These are phyloP conservation scores for Pythium utonaiense DNA, from an alignment of 352 stramenopile genomes.

Conservation along the genomic window DNA sequence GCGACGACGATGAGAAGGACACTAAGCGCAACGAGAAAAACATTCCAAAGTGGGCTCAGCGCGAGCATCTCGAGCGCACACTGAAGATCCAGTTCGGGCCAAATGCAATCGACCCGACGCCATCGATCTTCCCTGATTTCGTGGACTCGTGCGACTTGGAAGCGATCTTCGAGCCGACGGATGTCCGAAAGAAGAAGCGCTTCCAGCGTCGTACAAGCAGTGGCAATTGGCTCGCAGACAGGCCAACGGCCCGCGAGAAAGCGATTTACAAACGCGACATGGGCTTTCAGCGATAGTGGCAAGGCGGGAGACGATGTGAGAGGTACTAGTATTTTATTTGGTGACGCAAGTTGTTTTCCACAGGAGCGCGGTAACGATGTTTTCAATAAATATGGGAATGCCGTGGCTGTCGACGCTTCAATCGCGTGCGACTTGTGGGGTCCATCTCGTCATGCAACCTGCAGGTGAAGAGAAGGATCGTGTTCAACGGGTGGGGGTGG, in stretches of 20 bases:
- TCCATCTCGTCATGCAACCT: conserved; percentile 17
- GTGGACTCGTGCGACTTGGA: conserved; percentile 81
- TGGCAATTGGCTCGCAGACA: conserved; percentile 82
- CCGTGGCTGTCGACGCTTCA: conserved; percentile 21
- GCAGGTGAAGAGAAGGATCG: conserved; percentile 2
- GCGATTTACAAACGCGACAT: conserved; percentile 82
- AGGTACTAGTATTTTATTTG: conserved; percentile 24
- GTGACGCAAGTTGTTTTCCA: conserved; percentile 7
- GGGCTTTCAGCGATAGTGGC: conserved; percentile 54
- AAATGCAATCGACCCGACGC: conserved; percentile 72
- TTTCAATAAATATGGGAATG: conserved; percentile 28
- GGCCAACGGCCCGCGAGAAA: conserved; percentile 69
- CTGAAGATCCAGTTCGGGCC: conserved; percentile 69
- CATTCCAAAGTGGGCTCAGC: conserved; percentile 76
- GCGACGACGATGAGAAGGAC: conserved; percentile 38
- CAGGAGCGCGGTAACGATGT: conserved; percentile 12
- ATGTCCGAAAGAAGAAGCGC: conserved; percentile 72
- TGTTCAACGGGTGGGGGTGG: conserved; percentile 8
- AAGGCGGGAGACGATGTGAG: neutral
- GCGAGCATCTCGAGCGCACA: conserved; percentile 66
- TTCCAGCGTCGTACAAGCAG: conserved; percentile 79
- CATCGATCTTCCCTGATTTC: conserved; percentile 80
- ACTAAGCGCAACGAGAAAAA: conserved; percentile 58
- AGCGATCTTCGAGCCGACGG: conserved; percentile 75
- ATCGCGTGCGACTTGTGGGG: conserved; percentile 16